Evolutionary conservation across 139 green algal species (phyloP).

Genomic region (Edaphochlamys debaryana): DNA sequence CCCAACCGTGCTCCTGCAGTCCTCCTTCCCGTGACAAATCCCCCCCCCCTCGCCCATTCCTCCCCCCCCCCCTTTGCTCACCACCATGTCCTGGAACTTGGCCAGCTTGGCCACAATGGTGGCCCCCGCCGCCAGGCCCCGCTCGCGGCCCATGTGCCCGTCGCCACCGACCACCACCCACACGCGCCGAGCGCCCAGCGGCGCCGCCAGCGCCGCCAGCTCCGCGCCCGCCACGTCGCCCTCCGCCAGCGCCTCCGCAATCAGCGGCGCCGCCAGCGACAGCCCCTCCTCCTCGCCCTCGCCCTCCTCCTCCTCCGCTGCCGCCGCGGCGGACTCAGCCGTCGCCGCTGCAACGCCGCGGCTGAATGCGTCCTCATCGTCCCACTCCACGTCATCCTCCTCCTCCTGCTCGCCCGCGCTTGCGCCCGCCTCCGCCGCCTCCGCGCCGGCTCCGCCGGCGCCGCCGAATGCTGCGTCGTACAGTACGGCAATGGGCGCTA

Average conservation of each 20-base stretch:
- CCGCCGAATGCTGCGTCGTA: background rate
- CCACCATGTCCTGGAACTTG: conserved; percentile 38
- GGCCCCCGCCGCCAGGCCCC: conserved; percentile 38
- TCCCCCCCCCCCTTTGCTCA: too few species aligned
- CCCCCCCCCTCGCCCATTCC: too few species aligned
- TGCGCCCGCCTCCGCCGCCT: background rate
- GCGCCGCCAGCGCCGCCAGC: conserved; percentile 17
- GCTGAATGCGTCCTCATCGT: too few species aligned
- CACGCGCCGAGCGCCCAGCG: conserved; percentile 50
- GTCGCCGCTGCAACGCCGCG: too few species aligned
- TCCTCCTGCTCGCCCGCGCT: conserved; percentile 15
- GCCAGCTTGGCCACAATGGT: conserved; percentile 44
- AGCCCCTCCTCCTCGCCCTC: background rate
- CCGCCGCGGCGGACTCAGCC: background rate
- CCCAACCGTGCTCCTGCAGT: too few species aligned
- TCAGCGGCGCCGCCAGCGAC: background rate
- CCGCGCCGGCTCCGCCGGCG: background rate
- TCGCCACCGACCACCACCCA: conserved; percentile 82
- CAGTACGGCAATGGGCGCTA: background rate
- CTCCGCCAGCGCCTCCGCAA: background rate
- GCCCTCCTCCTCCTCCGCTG: background rate
- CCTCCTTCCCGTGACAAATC: too few species aligned
- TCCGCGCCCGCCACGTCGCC: conserved; percentile 5
- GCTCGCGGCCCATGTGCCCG: conserved; percentile 58
- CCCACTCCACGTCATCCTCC: conserved; percentile 7